Evolutionary conservation across 2,329 filamentous ascomycete genomes (phyloP).

Genomic region (Ambrosiella cleistominuta): DNA sequence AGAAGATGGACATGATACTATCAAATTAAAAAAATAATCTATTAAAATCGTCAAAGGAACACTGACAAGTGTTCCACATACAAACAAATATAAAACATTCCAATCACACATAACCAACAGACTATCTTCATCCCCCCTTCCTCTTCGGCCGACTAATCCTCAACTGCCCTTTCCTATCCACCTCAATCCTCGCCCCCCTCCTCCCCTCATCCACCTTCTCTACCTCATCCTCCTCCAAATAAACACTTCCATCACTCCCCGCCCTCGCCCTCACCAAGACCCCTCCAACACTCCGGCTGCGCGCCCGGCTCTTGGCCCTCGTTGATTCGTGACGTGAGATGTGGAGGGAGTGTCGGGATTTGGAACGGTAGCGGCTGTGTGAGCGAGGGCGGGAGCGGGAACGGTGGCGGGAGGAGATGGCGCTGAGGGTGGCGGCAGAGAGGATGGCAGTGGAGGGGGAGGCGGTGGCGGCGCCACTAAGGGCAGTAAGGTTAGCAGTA

Average conservation of each 20-base stretch:
- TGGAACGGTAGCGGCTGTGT: neutral
- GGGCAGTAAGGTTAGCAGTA: slow-evolving; percentile 16
- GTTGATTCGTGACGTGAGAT: slow-evolving; percentile 4
- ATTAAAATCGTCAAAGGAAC: neutral
- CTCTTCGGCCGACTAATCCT: slow-evolving; percentile 58
- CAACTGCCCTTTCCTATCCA: slow-evolving; percentile 93
- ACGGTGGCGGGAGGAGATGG: neutral
- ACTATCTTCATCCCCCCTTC: neutral
- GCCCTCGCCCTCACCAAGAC: slow-evolving; percentile 1
- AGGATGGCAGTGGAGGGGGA: neutral
- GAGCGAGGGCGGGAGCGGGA: slow-evolving; percentile 7
- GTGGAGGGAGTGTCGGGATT: slow-evolving; percentile 6
- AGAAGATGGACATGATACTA: slow-evolving; percentile 7
- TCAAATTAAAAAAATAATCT: neutral
- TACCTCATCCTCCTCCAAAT: slow-evolving; percentile 44
- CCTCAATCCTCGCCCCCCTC: slow-evolving; percentile 54
- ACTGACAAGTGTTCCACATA: neutral
- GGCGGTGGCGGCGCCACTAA: slow-evolving; percentile 21
- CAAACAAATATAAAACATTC: neutral
- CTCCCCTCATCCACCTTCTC: slow-evolving; percentile 36
- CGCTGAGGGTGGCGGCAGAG: neutral
- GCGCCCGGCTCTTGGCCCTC: neutral
- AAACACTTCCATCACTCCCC: slow-evolving; percentile 36
- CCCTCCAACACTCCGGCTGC: slow-evolving; percentile 1
- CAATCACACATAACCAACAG: neutral